A percentile compares a stretch with the other conserved stretches of the same genome.
phyloP scores from a whole-genome alignment of 495 filamentous ascomycete genomes.

The Neurospora sp. region DNA sequence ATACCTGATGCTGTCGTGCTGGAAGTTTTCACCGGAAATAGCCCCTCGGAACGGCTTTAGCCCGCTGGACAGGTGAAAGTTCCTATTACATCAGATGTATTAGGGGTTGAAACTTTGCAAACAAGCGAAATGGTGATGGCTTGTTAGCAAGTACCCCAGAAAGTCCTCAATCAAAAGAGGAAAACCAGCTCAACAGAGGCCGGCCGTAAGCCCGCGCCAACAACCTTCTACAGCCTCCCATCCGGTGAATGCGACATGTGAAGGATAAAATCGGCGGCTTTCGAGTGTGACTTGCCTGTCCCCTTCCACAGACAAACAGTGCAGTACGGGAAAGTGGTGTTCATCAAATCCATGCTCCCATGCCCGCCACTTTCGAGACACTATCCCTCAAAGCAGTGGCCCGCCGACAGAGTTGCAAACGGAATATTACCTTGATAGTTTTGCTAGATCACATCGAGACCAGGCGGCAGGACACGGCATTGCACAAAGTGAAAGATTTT shows the following conservation, averaged over 20 bases:
- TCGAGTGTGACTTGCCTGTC: background rate
- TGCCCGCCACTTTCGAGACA: background rate
- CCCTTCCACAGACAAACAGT: background rate
- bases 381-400: background rate
- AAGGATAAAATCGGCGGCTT: background rate
- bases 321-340: background rate
- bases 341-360: background rate
- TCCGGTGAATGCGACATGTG: background rate
- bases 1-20: background rate
- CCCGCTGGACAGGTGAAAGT: background rate
- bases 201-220: background rate
- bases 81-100: background rate
- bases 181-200: background rate
- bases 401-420: background rate
- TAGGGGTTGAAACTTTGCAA: background rate
- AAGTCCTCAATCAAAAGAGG: background rate
- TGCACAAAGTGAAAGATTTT: background rate
- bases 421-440: background rate
- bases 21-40: background rate
- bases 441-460: background rate
- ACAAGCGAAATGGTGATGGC: background rate
- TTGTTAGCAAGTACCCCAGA: background rate
- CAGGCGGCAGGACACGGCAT: background rate
- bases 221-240: background rate
- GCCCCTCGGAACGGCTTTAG: background rate